Evolutionary conservation across 2,329 filamentous ascomycete genomes (phyloP), one percentile per base, ranked within the genome.

Genomic region (Talaromyces sp.): DNA sequence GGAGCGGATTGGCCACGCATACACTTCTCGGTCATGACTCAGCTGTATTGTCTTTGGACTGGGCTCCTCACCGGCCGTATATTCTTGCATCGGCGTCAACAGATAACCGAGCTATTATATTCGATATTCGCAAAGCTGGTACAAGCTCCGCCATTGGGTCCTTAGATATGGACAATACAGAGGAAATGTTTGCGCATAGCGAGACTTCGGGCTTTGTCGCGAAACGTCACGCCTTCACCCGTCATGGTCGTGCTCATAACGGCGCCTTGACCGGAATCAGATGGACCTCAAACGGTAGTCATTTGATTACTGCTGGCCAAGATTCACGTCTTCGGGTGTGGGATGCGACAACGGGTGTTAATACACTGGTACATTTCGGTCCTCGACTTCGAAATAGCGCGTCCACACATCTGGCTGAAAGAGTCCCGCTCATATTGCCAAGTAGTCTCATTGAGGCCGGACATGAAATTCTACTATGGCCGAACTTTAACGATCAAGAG

Each of bases 281-380:
- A 0, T 98, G 93, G 92, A 93, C 90, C 0, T 88, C 92, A 66
- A 89, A 92, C 73, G 92, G 92, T 0, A 82, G 81, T 15, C 89
- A 90, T 73, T 83, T 98, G 19, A 83, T 97, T 13, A 92, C 90
- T 0, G 86, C 91, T 1, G 93, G 93, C 0, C 90, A 96, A 65
- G 95, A 98, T 74, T 85, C 91, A 58, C 87, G 90, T 9, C 89
- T 98, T 68, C 86, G 93, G 4, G 91, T 97, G 1, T 98, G 94
- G 94, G 86, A 97, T 73, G 87, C 90, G 1, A 83, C 83, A 0
- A 91, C 87, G 0, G 92, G 93, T 2, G 90, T 90, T 19, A 97
- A 98, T 75, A 96, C 91, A 0, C 86, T 97, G 6, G 91, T 90
- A 0, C 93, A 90, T 75, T 98, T 97, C 73, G 93, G 93, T 0